Conservation (phyloP, 2,329 filamentous ascomycete genomes). For the Sphaerulina musiva region DNA sequence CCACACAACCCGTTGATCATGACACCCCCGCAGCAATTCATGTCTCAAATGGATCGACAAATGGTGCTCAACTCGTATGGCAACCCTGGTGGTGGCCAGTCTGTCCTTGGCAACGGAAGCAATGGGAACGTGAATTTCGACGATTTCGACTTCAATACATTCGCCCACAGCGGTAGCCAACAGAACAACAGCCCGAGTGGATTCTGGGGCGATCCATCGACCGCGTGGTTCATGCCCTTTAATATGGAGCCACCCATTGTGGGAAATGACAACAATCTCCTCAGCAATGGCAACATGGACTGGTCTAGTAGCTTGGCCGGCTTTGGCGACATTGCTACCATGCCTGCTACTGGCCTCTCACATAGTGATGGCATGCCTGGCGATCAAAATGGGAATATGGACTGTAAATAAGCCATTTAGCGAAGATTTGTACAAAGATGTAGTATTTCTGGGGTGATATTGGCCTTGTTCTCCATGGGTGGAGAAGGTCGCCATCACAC, state of each 20-base stretch:
- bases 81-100: constrained; percentile 15
- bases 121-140: constrained; percentile 17
- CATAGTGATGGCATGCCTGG: constrained; percentile 6
- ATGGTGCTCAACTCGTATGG: constrained; percentile 69
- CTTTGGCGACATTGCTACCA: constrained; percentile 22
- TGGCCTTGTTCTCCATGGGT: too few relatives aligned
- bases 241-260: constrained; percentile 68
- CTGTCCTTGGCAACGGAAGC: constrained; percentile 11
- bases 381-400: constrained; percentile 4
- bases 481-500: too few relatives aligned
- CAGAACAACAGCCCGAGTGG: constrained; percentile 14
- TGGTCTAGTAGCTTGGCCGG: constrained; percentile 27
- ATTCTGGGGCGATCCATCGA: constrained; percentile 41
- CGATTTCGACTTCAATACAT: constrained; percentile 27
- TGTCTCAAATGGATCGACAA: constrained; percentile 68
- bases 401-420: background rate
- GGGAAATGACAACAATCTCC: constrained; percentile 35
- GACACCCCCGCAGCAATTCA: constrained; percentile 37
- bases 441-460: background rate
- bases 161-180: constrained; percentile 12
- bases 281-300: constrained; percentile 28
- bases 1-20: constrained; percentile 30
- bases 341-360: constrained; percentile 22
- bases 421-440: background rate
- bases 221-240: constrained; percentile 89